A percentile compares a stretch with the other conserved stretches of the same genome.
Conservation (phyloP, 1,139 yeast species). For the Lodderomyces elongisporus region DNA sequence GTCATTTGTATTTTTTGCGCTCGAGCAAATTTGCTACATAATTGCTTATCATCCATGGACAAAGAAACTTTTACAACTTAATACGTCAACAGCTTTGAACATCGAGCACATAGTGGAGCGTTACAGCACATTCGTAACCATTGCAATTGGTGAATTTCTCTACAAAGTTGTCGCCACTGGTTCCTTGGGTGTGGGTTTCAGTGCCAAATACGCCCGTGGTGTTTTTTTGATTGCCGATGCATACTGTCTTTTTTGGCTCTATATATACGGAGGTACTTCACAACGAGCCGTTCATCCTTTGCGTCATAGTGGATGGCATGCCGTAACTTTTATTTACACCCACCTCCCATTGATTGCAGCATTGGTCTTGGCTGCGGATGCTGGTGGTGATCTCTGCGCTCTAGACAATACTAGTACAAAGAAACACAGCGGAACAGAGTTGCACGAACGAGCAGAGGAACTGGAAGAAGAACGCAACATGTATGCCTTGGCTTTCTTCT, state of each 20-base stretch:
- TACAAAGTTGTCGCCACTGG: slow-evolving; percentile 51
- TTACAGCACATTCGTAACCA: slow-evolving; percentile 52
- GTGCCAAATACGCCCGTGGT: slow-evolving; percentile 43
- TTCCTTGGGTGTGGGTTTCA: slow-evolving; percentile 47
- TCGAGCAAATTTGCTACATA: slow-evolving; percentile 37
- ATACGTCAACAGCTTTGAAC: slow-evolving; percentile 55
- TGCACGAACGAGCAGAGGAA: slow-evolving; percentile 7
- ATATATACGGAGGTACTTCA: slow-evolving; percentile 51
- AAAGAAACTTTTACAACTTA: slow-evolving; percentile 36
- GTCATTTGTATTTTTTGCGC: slow-evolving; percentile 33
- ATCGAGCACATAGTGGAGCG: slow-evolving; percentile 68
- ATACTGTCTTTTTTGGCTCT: slow-evolving; percentile 49
- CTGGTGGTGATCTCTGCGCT: slow-evolving; percentile 50
- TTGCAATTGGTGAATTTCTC: slow-evolving; percentile 63
- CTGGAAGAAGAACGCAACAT: slow-evolving; percentile 17
- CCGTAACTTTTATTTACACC: slow-evolving; percentile 42
- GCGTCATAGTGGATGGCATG: slow-evolving; percentile 44
- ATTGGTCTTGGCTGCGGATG: slow-evolving; percentile 55
- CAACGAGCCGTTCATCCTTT: slow-evolving; percentile 50
- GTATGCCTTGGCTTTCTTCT: slow-evolving; percentile 41
- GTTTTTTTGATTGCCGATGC: slow-evolving; percentile 48
- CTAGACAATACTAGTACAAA: slow-evolving; percentile 12
- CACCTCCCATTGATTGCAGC: slow-evolving; percentile 53
- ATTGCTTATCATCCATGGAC: slow-evolving; percentile 44
- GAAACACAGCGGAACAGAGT: slow-evolving; percentile 2